Base-by-base conservation (phyloP, 2,329 filamentous ascomycete genomes). In the Didymella arachidicola region DNA sequence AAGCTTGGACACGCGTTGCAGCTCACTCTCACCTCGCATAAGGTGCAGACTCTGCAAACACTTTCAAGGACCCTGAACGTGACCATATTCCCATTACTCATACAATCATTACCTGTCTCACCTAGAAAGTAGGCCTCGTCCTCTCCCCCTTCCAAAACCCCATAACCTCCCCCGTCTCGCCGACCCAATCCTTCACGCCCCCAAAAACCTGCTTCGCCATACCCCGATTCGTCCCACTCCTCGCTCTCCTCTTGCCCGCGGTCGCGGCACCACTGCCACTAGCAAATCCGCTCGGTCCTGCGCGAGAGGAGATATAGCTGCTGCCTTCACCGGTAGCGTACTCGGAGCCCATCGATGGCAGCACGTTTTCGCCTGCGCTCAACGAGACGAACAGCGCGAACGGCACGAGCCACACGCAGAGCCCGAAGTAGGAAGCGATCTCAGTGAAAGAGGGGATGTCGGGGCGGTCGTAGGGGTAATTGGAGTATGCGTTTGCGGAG, bases 381-480 rank as follows among this genome's bases (percentile, higher is more conserved):
- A 99, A 79, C 70, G 91, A 96, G 49, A 99, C 94, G 73, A 99
- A 99, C 14, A 99, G 83, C 16, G 93, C 88, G 74, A 99, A 99
- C 0, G 95, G 95, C 0, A 98, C 91, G 1, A 99, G 84, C 95
- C 95, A 99, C 0, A 99, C 93, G 70, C 93, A 97, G 2, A 99
- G 82, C 0, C 95, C 95, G 73, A 99, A 99, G 79, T 95, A 99
- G 0, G 92, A 94, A 0, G 95, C 93, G 43, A 98, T 95, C 80
- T 98, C 92, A 18, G 92, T 93, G 76, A 99, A 99, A 36, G 86
- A 89, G 0, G 95, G 95, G 43, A 92, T 83, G 11, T 80, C 72
- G 64, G 91, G 86, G 73, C 90, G 89, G 73, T 86, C 83, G 53
- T 86, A 84, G 3, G 83, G 70, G 51, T 72, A 81, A 69, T 84